These are phyloP conservation scores for Amoebophrya sp. DNA, from an alignment of 169 alveolate genomes.

Conservation along the genomic window DNA sequence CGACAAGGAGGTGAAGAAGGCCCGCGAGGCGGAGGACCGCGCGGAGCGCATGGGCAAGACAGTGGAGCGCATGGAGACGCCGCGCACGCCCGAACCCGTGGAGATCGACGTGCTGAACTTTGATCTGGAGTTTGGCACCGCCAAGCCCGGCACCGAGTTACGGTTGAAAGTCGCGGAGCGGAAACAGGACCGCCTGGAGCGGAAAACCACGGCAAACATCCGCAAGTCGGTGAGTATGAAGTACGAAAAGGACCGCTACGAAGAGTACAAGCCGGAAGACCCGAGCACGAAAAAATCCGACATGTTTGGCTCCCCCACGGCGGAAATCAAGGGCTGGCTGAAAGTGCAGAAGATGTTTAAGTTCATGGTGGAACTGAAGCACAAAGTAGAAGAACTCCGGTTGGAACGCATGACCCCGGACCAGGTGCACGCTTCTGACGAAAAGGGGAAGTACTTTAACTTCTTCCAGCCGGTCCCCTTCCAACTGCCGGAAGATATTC, in stretches of 20 bases:
- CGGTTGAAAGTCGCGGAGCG: neutral
- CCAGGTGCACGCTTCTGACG: neutral
- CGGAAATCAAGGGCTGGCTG: neutral
- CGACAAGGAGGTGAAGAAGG: neutral
- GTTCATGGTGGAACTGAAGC: neutral
- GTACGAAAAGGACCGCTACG: neutral
- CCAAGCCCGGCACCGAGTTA: neutral
- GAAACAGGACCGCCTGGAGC: neutral
- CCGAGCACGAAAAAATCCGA: neutral
- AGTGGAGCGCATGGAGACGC: neutral
- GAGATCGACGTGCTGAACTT: neutral
- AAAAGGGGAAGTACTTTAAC: neutral
- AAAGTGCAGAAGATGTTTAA: neutral
- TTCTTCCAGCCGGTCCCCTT: neutral
- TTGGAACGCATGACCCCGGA: neutral
- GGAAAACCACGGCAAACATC: neutral
- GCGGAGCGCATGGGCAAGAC: neutral
- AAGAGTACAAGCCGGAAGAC: neutral
- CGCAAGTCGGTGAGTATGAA: neutral
- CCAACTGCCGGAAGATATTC: neutral
- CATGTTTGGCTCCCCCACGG: neutral
- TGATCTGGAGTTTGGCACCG: neutral
- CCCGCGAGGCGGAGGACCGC: slow-evolving; percentile 21
- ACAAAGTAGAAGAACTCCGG: neutral
- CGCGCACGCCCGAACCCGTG: neutral